These are phyloP conservation scores for Excoecaria cochinchinensis DNA, from an alignment of 345 rosid species.

Conservation along the genomic window DNA sequence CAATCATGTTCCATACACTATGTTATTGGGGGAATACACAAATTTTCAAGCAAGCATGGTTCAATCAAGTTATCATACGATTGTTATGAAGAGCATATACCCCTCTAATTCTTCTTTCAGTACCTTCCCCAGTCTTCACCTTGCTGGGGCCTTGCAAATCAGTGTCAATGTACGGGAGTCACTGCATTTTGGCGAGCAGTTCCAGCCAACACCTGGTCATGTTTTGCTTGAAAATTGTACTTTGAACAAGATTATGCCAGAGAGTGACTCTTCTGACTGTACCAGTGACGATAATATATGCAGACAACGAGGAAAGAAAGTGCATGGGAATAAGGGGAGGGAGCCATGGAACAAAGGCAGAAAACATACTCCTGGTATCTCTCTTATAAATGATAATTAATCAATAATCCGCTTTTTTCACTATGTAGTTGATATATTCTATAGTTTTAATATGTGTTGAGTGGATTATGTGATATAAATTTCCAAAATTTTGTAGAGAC, in stretches of 20 bases:
- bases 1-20: conserved; percentile 16
- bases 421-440: not conserved
- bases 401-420: not conserved
- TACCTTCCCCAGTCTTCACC: conserved; percentile 32
- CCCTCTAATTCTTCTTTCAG: conserved; percentile 18
- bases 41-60: conserved; percentile 24
- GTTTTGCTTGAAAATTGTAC: conserved; percentile 20
- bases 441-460: conserved; percentile 6
- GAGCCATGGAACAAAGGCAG: conserved; percentile 87
- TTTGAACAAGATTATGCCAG: conserved; percentile 19
- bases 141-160: conserved; percentile 25
- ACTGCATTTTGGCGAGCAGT: conserved; percentile 21
- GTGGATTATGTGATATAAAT: conserved; percentile 6
- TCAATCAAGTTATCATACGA: conserved; percentile 22
- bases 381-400: conserved; percentile 1
- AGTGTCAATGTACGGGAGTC: conserved; percentile 19
- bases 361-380: conserved; percentile 63
- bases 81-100: conserved; percentile 17
- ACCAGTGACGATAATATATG: conserved; percentile 29
- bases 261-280: conserved; percentile 16
- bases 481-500: conserved; percentile 48
- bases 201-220: conserved; percentile 11
- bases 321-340: conserved; percentile 72
- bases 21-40: conserved; percentile 25
- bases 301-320: conserved; percentile 59